Evolutionary conservation across 139 green algal genomes (phyloP).

Genomic region (Ulvella scutata): DNA sequence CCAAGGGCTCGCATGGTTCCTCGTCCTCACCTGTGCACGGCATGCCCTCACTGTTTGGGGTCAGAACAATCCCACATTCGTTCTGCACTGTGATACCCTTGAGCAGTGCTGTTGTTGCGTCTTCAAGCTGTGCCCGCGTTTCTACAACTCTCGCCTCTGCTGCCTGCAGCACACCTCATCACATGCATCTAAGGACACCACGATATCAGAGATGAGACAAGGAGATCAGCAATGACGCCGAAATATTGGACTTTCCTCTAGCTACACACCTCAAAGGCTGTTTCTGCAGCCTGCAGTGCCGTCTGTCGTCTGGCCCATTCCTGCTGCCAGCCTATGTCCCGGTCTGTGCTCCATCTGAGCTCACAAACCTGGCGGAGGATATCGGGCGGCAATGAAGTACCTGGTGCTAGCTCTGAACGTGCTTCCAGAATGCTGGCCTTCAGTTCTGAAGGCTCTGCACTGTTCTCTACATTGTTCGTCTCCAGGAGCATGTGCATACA

Average conservation of each 20-base stretch:
- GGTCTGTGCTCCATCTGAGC: neutral
- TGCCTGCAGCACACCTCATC: neutral
- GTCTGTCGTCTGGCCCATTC: neutral
- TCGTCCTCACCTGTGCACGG: no score
- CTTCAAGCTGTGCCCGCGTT: neutral
- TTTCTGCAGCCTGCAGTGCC: neutral
- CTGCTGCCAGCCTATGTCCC: neutral
- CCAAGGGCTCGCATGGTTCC: no score
- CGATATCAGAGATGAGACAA: neutral
- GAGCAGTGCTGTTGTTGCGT: neutral
- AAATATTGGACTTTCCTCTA: neutral
- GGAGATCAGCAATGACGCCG: neutral
- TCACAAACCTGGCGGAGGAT: neutral
- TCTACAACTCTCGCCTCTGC: neutral
- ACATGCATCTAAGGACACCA: neutral
- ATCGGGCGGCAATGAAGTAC: neutral
- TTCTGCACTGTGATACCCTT: neutral
- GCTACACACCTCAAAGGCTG: neutral
- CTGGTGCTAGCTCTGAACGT: neutral
- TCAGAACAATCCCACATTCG: neutral
- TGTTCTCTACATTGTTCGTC: neutral
- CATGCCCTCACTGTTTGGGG: no score
- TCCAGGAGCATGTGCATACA: neutral
- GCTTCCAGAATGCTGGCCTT: neutral
- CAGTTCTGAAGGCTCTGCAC: neutral